Conservation (phyloP, 345 rosid species). For the Citrus reticulata region DNA sequence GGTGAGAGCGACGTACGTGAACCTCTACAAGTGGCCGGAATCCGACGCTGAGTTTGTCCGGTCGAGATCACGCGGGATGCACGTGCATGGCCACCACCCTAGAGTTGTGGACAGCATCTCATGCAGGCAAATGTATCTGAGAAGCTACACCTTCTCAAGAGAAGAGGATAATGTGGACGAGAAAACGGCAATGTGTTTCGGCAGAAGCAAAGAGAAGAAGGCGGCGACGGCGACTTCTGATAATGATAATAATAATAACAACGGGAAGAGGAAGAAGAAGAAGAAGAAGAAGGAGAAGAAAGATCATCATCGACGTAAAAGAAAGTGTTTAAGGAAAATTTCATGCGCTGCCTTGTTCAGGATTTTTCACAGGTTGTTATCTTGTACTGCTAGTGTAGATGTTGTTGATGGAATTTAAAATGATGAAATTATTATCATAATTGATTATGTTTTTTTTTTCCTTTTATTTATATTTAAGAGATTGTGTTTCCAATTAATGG, state of each 20-base stretch:
- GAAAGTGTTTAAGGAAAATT: conserved; percentile 47
- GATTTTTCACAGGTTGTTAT: conserved; percentile 46
- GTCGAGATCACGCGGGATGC: conserved; percentile 22
- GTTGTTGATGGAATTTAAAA: conserved; percentile 30
- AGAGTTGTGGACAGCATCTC: conserved; percentile 80
- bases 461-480: conserved; percentile 3
- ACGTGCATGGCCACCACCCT: conserved; percentile 19
- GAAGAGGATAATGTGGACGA: conserved; percentile 38
- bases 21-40: conserved; percentile 79
- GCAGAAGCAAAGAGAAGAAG: conserved; percentile 28
- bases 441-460: neutral
- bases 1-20: conserved; percentile 59
- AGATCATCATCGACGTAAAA: conserved; percentile 13
- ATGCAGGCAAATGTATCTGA: conserved; percentile 76
- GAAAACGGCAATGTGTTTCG: conserved; percentile 41
- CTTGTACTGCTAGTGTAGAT: conserved; percentile 53
- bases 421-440: neutral
- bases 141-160: conserved; percentile 78
- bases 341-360: conserved; percentile 48
- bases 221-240: neutral
- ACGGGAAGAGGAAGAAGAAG: conserved; percentile 17
- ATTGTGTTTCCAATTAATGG: neutral
- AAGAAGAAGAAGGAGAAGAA: neutral
- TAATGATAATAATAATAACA: neutral
- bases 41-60: conserved; percentile 63